Conservation (phyloP, 1,284 basidiomycete genomes). For the Malassezia cuniculi region DNA sequence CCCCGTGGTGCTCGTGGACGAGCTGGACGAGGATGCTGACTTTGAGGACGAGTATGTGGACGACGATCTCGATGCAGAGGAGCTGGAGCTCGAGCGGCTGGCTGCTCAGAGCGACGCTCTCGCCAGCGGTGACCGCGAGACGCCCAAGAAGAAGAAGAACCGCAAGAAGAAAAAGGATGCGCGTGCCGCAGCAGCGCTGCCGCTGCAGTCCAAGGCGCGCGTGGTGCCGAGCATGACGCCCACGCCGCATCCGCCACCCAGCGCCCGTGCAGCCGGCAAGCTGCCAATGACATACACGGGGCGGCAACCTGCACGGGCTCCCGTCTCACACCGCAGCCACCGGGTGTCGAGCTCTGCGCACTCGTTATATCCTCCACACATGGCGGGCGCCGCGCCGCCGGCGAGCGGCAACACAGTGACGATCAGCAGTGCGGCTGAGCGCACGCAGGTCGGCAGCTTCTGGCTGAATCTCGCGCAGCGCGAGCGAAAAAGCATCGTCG, state of each 20-base stretch:
- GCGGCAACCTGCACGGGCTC: constrained; percentile 21
- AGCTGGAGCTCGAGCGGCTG: constrained; percentile 16
- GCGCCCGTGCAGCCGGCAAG: constrained; percentile 56
- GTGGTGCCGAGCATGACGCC: constrained; percentile 44
- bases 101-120: constrained; percentile 3
- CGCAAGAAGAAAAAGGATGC: constrained; percentile 51
- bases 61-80: constrained; percentile 34
- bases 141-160: constrained; percentile 42
- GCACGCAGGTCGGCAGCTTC: constrained; percentile 91
- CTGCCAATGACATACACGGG: constrained; percentile 54
- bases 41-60: constrained; percentile 31
- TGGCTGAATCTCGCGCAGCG: constrained; percentile 81
- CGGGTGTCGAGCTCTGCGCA: no score
- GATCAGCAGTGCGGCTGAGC: constrained; percentile 76
- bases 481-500: constrained; percentile 76
- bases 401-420: constrained; percentile 56
- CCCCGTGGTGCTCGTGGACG: constrained; percentile 39
- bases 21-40: constrained; percentile 30
- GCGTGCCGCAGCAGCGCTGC: constrained; percentile 36
- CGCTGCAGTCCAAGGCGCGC: constrained; percentile 37
- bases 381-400: constrained; percentile 12
- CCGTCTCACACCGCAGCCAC: background rate
- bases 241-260: constrained; percentile 34
- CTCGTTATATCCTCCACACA: constrained; percentile 10
- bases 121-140: constrained; percentile 1